Base-by-base conservation (phyloP, 352 stramenopile species). In the Pythium myriotylum region DNA sequence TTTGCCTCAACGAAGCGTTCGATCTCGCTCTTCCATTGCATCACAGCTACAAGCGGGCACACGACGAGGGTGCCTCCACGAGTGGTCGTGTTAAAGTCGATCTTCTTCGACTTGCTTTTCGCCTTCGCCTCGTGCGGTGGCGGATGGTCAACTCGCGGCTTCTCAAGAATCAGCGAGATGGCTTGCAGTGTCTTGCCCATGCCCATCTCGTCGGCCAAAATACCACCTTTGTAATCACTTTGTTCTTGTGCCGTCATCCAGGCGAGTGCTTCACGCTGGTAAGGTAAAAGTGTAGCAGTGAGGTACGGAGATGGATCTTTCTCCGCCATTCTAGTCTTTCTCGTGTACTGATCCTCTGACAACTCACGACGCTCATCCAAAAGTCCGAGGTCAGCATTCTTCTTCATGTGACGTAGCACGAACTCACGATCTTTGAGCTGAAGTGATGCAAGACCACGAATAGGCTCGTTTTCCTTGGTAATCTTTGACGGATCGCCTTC, bases 171-270 rank as follows among this genome's bases (percentile, higher is more conserved):
- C 9, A 96, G 77, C 6, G 91, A 88, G 52, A 99, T 99, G 3
- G 96, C 96, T 79, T 99, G 96, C 42, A 99, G 84, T 0, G 96
- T 99, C 68, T 99, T 99, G 10, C 97, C 91, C 90, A 97, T 97
- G 16, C 92, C 96, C 97, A 99, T 99, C 78, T 99, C 97, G 60
- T 99, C 97, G 0, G 96, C 97, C 6, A 99, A 67, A 46, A 99
- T 98, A 2, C 97, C 97, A 24, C 97, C 97, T 49, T 86, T 79
- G 56, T 98, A 91, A 4, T 73, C 69, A 41, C 84, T 85, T 27
- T 88, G 55, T 71, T 99, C 97, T 77, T 99, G 96, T 2, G 61
- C 70, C 19, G 77, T 84, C 86, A 94, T 94, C 98, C 98, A 99
- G 41, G 81, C 95, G 13, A 99, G 79, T 1, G 97, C 97, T 81